Base-by-base conservation (phyloP, 768 basidiomycete genomes). In the Boletus patriciae region DNA sequence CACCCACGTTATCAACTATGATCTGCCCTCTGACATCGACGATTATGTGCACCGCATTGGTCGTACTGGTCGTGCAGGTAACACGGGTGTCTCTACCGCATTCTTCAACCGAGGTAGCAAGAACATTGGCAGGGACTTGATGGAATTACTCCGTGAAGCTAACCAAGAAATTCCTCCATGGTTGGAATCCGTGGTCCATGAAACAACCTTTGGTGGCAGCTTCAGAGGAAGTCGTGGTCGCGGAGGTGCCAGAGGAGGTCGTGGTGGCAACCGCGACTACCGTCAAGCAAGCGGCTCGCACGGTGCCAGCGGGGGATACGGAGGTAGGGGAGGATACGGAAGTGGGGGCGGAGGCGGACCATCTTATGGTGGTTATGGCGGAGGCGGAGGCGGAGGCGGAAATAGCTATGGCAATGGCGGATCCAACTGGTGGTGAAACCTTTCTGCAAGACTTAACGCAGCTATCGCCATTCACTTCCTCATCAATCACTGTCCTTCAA, bases 41-140 rank as follows among this genome's bases (percentile, higher is more conserved):
- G 97, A 99, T 74, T 99, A 98, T 75, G 95, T 98, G 45, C 95
- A 98, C 72, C 94, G 94, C 68, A 96, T 95, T 66, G 94, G 94
- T 80, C 90, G 94, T 80, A 96, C 94, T 15, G 97, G 97, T 44
- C 95, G 97, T 83, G 97, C 97, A 10, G 97, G 97, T 48, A 99
- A 99, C 80, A 92, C 90, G 12, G 97, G 97, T 79, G 82, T 87
- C 62, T 88, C 90, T 25, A 99, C 97, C 15, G 94, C 96, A 6
- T 98, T 99, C 82, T 93, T 93, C 81, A 94, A 94, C 70, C 83
- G 92, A 15, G 89, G 90, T 52, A 98, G 97, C 78, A 88, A 87
- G 72, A 90, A 90, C 72, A 94, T 98, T 58, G 93, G 90, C 53
- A 84, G 87, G 54, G 95, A 97, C 66, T 80, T 99, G 44, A 77